Base-by-base conservation (phyloP, 805 yeast genomes). In the Lachancea cidri region DNA sequence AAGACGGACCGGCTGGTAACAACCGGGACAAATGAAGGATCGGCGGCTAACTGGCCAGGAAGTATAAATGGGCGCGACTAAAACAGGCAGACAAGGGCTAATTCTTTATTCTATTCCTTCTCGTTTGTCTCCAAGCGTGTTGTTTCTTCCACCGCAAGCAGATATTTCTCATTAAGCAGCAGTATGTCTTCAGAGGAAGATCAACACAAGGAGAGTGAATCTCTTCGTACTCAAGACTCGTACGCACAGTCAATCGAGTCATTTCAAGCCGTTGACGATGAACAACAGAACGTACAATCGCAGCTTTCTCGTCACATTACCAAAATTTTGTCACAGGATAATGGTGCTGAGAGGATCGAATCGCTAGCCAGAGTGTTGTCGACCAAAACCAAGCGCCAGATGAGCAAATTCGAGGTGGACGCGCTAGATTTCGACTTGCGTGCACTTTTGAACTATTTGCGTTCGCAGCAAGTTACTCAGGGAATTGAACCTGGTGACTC, bases 321-420 rank as follows among this genome's bases (percentile, higher is more conserved):
- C 4, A 50, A 56, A 24, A 58, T 62, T 39, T 39, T 62, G 17
- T 57, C 66, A 9, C 57, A 60, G 42, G 65, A 65, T 5, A 60
- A 61, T 5, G 67, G 69, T 41, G 54, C 64, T 4, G 60, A 60
- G 32, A 68, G 66, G 50, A 58, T 74, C 41, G 75, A 68, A 48
- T 64, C 76, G n/a, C 59, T 74, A 45, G 73, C 77, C 3, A 69
- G 76, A 60, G 69, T 69, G 33, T 50, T 74, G 33, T 73, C 79
- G 7, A 70, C 75, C 11, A 70, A 70, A 54, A 71, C 76, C 17
- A 69, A 69, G 42, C 66, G 64, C 30, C 69, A 74, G 46, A 59
- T 71, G 56, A 70, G 69, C 32, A 50, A 55, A 24, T 67, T 74
- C 42, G 76, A 72, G 54, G 60, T 73, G 29, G 54, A 58, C 38